Base-by-base conservation (phyloP, 2,329 filamentous ascomycete genomes). In the Pleoardoris graminearum region DNA sequence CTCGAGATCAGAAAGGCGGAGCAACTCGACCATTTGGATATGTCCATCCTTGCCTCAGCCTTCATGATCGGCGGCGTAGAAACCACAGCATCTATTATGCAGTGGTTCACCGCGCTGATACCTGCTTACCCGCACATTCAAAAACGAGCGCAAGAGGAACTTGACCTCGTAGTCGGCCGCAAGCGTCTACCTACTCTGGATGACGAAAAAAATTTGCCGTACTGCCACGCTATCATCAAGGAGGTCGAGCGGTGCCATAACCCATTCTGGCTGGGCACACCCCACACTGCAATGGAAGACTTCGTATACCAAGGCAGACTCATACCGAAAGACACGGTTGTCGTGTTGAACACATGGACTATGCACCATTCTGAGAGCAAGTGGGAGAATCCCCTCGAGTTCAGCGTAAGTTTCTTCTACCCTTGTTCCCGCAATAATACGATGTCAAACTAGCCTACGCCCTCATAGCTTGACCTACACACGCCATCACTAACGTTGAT, bases 281-380 rank as follows among this genome's bases (percentile, higher is more conserved):
- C 43, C 3, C 43, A 46, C 22, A 36, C 32, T n/a, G 48, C 51
- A 1, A 46, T n/a, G 10, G 33, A 48, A 16, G 51, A 57, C 27
- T 51, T 52, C 27, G 25, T 33, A 10, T 54, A 57, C 22, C 3
- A 45, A 3, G 38, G 36, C 7, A 72, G 72, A 10, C 60, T 67
- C 3, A 70, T 80, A 23, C 77, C 77, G 1, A 75, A 73, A 38
- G 75, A 70, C 0, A 70, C 70, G 1, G 69, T 69, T 3, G 59
- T 78, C 4, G 63, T 78, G 2, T 57, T 76, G 2, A 75, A 69
- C 33, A 64, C 59, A 1, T 75, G 61, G 63, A 74, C 71, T 8
- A 72, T 78, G 50, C 75, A 77, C 48, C 60, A 70, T 32, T 65
- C 64, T 23, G 39, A 53, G 7, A 23, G 46, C 0, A 43, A 51